Evolutionary conservation across 495 filamentous ascomycete species (phyloP), one percentile per base, ranked within the genome.

Genomic region (Penicillium bialowiezense): DNA sequence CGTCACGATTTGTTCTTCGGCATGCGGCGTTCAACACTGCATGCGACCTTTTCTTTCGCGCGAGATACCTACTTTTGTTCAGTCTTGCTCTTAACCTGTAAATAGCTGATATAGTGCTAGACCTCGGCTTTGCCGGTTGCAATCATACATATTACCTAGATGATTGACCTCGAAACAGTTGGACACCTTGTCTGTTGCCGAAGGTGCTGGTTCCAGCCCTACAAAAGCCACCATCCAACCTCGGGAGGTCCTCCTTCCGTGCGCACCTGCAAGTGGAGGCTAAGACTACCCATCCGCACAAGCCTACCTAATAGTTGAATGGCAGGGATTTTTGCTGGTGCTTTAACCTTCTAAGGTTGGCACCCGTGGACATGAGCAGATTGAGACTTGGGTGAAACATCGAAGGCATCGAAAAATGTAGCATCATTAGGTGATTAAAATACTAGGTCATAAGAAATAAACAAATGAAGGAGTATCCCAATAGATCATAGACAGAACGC

Each of bases 11-110:
- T 44, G 41, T 9, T 19, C 21, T 23, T 35, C 24, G 3, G 13
- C 29, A 32, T 47, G 46, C 15, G 18, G 41, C 37, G 37, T 43
- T 55, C 37, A 43, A 33, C 34, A 29, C 36, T 31, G 45, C 37
- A 37, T 34, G 15, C 9, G 12, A 26, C 38, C 26, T 43, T 29
- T 34, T 9, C 31, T 8, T 15, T 52, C 35, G 49, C 49, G 42
- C 31, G 18, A 52, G 39, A 52, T 45, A 56, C 44, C 26, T 17
- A 40, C 37, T 31, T 20, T 20, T 14, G 10, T 14, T 28, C 39
- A 14, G 9, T 18, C 19, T 33, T 13, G 18, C 17, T 19, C 28
- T 10, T 51, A 24, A 29, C 19, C 20, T 44, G 40, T 44, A 33
- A 6, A 36, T 50, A 36, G 12, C 13, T 32, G 17, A 37, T 31